Evolutionary conservation across 768 basidiomycete species (phyloP), one percentile per base, ranked within the genome.

Genomic region (Vararia minispora): DNA sequence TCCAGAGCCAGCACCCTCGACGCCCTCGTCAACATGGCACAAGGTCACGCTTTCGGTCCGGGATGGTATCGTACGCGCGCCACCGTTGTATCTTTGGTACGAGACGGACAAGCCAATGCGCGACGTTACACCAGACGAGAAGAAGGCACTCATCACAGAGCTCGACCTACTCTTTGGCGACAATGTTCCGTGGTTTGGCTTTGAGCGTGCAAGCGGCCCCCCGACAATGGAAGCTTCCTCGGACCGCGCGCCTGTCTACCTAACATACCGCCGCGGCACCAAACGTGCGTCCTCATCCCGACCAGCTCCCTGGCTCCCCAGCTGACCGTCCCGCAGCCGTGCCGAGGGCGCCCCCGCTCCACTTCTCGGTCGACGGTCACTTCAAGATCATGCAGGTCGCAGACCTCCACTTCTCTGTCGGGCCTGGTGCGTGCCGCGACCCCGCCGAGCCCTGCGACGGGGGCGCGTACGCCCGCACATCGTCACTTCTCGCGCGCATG

Each of bases 381-480:
- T 92, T 91, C 73, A 92, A 80, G 56, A 76, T 94, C 42, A 63
- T 92, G 30, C 84, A 90, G 61, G 71, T 97, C 23, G 94, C 94
- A 5, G 94, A 99, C 56, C 66, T 99, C 21, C 94, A 99, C 57
- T 98, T 75, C 59, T 86, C 85, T 0, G 87, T 91, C 35, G 74
- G 78, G 4, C 68, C 71, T 24, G 90, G 90, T 2, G 49, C 59
- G 6, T 97, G 94, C 53, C 70, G 74, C 26, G 90, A 95, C 43
- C 81, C 82, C 2, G 53, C 59, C 16, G 55, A 70, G 26, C 26
- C 59, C 17, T 46, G 44, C 39, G 40, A 74, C 39, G 55, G 58
- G 12, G 65, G 66, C 27, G 84, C 89, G 2, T 94, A 98, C 54
- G 76, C 79, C 44, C 68, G 84, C 44, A 90, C 90, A 0, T 68